Evolutionary conservation across 2,329 filamentous ascomycete species (phyloP), one percentile per base, ranked within the genome.

Genomic region (Microsporum audouinii): DNA sequence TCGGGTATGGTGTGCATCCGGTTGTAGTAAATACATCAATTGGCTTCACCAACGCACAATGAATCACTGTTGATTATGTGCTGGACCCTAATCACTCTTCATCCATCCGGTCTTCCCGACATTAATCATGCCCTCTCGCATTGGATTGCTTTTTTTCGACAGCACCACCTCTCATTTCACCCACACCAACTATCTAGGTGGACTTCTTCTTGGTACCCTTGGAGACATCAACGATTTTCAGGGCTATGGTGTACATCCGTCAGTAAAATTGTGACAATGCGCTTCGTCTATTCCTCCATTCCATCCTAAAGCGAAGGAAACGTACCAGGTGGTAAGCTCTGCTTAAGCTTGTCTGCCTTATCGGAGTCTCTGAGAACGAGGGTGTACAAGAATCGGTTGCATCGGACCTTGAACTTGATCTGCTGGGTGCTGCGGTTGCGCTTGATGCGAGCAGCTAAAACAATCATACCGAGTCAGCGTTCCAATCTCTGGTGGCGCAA

Each of bases 381-480:
- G 71, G 94, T 96, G 88, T 99, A 99, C 71, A 99, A 84, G 84
- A 94, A 87, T 75, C 87, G 86, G 78, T 89, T 84, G 88, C 94
- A 97, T 80, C 94, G 90, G 85, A 99, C 92, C 90, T 99, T 99
- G 91, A 99, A 97, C 88, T 99, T 99, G 87, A 94, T 91, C 84
- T 92, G 87, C 78, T 87, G 84, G 75, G 82, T 82, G 82, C 88
- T 87, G 80, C 86, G 88, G 86, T 87, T 95, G 85, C 95, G 94
- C 91, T 97, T 92, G 84, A 92, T 90, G 79, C 88, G 87, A 76
- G 88, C 88, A 80, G 88, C 88, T 92, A 72, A 41, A 43, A 12
- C 33, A 33, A 61, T 67, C 59, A 60, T n/a, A 57, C n/a, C 29
- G 57, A 65, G 64, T 56, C 60, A 67, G 66, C 62, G 8, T 36